Evolutionary conservation across 129 eudicot species (phyloP).

Genomic region (Flaveria ramosissima): DNA sequence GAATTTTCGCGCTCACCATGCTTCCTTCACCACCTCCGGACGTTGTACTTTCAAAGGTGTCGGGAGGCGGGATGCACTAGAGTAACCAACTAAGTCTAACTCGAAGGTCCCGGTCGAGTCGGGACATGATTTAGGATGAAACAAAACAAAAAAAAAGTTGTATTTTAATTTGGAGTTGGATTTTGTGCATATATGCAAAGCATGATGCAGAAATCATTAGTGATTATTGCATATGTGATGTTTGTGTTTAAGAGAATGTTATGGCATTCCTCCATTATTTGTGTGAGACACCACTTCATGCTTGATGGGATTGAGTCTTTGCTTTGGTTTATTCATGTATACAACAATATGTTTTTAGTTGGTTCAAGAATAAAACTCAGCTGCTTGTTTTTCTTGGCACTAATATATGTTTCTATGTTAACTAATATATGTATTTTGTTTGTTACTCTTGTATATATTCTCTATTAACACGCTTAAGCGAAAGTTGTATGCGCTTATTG

Average conservation of each 20-base stretch:
- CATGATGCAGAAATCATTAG: slow-evolving; percentile 44
- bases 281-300: slow-evolving; percentile 44
- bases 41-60: slow-evolving; percentile 30
- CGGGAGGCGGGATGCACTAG: slow-evolving; percentile 47
- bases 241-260: slow-evolving; percentile 45
- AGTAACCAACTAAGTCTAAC: slow-evolving; percentile 17
- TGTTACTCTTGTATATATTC: background rate
- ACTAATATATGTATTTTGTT: background rate
- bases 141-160: slow-evolving; percentile 17
- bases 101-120: slow-evolving; percentile 21
- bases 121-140: slow-evolving; percentile 36
- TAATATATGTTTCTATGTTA: background rate
- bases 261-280: slow-evolving; percentile 46
- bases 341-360: slow-evolving; percentile 38
- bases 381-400: slow-evolving; percentile 19
- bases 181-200: slow-evolving; percentile 49
- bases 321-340: slow-evolving; percentile 37
- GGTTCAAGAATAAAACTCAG: slow-evolving; percentile 38
- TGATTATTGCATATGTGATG: slow-evolving; percentile 48
- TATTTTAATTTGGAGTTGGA: slow-evolving; percentile 41
- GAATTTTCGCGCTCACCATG: slow-evolving; percentile 47
- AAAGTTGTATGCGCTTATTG: too few species aligned
- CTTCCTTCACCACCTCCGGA: slow-evolving; percentile 61
- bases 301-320: slow-evolving; percentile 42
- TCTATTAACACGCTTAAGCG: too few species aligned